Percentiles rank a stretch among this genome's conserved stretches.
Conservation (phyloP, 805 yeast species). For the Saccharomycopsis amapae region DNA sequence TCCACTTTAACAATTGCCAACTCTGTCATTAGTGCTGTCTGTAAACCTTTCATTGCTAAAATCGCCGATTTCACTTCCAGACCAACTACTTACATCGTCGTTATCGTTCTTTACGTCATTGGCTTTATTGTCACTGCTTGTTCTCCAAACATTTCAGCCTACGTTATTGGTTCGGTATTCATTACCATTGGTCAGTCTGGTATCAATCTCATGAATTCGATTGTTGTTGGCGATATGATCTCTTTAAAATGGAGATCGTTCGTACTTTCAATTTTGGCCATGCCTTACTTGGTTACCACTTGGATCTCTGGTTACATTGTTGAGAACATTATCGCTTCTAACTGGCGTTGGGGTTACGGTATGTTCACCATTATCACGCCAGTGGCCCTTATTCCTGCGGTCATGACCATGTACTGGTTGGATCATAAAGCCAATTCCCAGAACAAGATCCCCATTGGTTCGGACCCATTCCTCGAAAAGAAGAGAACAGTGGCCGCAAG, state of each 20-base stretch:
- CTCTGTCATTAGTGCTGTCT: constrained; percentile 33
- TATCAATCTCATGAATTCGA: constrained; percentile 29
- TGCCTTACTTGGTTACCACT: constrained; percentile 36
- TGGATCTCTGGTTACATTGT: constrained; percentile 39
- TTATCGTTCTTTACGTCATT: constrained; percentile 29
- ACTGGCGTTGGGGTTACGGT: constrained; percentile 52
- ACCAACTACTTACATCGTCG: constrained; percentile 32
- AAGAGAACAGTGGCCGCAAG: constrained; percentile 2
- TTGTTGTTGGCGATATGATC: constrained; percentile 34
- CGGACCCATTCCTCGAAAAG: constrained; percentile 12
- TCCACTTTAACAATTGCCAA: constrained; percentile 35
- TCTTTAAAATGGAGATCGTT: constrained; percentile 35
- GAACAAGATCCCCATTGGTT: constrained; percentile 12
- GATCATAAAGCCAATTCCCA: constrained; percentile 29
- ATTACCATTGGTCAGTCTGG: constrained; percentile 35
- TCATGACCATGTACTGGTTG: constrained; percentile 29
- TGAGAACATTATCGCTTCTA: constrained; percentile 27
- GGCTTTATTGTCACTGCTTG: constrained; percentile 35
- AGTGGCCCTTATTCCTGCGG: constrained; percentile 31
- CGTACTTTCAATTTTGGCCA: constrained; percentile 30
- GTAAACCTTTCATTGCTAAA: constrained; percentile 35
- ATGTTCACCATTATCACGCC: constrained; percentile 43
- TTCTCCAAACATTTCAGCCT: constrained; percentile 31
- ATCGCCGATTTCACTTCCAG: constrained; percentile 36
- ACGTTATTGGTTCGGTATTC: constrained; percentile 33